These are phyloP conservation scores for Graphilbum fragrans DNA, from an alignment of 2,329 filamentous ascomycete genomes.

Conservation along the genomic window DNA sequence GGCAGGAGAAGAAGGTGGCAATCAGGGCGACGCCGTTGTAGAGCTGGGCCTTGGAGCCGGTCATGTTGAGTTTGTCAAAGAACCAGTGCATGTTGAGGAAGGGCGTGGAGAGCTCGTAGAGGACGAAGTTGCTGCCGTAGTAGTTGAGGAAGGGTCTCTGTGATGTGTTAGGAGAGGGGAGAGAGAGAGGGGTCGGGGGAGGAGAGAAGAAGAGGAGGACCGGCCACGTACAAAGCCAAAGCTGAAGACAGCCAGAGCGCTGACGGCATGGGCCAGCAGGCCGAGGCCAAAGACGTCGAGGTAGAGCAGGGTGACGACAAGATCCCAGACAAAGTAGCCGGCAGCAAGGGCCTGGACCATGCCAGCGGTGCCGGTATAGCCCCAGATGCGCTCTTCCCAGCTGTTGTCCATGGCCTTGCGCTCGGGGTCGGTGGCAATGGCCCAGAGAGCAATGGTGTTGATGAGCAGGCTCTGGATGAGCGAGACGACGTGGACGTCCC, in stretches of 20 bases:
- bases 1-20: conserved; percentile 62
- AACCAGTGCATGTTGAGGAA: conserved; percentile 90
- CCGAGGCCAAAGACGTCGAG: conserved; percentile 63
- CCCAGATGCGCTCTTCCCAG: conserved; percentile 59
- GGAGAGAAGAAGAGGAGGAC: neutral
- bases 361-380: conserved; percentile 60
- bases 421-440: conserved; percentile 58
- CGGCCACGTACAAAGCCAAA: conserved; percentile 61
- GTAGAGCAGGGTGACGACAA: conserved; percentile 56
- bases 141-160: conserved; percentile 77
- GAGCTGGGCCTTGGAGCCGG: conserved; percentile 60
- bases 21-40: conserved; percentile 67
- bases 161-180: neutral
- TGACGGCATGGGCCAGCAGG: conserved; percentile 64
- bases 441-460: conserved; percentile 60
- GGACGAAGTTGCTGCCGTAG: conserved; percentile 69
- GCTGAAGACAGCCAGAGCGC: conserved; percentile 61
- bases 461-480: conserved; percentile 65
- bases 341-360: conserved; percentile 66
- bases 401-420: conserved; percentile 44
- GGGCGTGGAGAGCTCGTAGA: conserved; percentile 76
- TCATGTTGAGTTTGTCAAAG: conserved; percentile 75
- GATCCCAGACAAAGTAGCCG: conserved; percentile 79
- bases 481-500: conserved; percentile 81
- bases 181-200: neutral